Evolutionary conservation across 2,329 filamentous ascomycete species (phyloP).

Genomic region (Endoconidiophora laricicola): DNA sequence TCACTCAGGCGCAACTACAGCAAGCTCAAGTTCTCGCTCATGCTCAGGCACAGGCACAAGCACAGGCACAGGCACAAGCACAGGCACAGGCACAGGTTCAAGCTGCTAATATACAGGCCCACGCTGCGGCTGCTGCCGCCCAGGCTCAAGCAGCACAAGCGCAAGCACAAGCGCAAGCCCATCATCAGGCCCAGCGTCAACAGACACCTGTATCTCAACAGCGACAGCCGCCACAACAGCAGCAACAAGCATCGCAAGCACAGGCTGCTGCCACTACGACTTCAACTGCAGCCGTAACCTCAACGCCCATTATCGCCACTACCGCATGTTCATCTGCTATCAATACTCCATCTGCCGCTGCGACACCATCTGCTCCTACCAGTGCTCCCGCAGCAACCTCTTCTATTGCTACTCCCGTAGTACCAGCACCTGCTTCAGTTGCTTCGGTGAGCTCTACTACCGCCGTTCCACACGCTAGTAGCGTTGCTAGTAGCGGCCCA

Average conservation of each 20-base stretch:
- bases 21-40: constrained; percentile 17
- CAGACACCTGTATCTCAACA: too few relatives aligned
- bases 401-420: too few relatives aligned
- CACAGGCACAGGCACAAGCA: constrained; percentile 7
- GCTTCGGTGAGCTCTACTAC: too few relatives aligned
- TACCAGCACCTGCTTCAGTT: too few relatives aligned
- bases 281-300: not conserved
- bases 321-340: too few relatives aligned
- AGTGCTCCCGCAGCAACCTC: too few relatives aligned
- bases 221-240: constrained; percentile 11
- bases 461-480: too few relatives aligned
- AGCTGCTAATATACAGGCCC: constrained; percentile 9
- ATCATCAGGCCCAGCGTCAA: constrained; percentile 13
- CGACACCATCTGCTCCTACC: too few relatives aligned
- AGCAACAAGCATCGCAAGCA: constrained; percentile 10
- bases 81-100: constrained; percentile 10
- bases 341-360: too few relatives aligned
- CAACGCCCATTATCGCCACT: too few relatives aligned
- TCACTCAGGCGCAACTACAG: constrained; percentile 17
- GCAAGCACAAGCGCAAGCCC: constrained; percentile 10
- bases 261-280: not conserved
- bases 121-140: constrained; percentile 9
- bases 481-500: too few relatives aligned
- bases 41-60: constrained; percentile 3
- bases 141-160: constrained; percentile 10